Base-by-base conservation (phyloP, 140 eudicot genomes). In the Eryngium alpinum region DNA sequence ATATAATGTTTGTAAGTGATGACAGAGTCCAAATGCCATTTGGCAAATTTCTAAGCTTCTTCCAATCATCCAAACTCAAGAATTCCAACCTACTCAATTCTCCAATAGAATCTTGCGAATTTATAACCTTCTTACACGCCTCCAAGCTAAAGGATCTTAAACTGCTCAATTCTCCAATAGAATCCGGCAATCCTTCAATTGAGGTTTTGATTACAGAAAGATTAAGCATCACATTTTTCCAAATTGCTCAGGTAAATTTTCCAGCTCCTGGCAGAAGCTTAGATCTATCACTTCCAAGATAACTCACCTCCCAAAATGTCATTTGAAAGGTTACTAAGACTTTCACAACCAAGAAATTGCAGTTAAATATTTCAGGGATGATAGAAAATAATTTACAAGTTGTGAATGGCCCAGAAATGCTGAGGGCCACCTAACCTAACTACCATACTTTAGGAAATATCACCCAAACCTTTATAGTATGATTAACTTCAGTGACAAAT, bases 401-500 rank as follows among this genome's bases (percentile, higher is more conserved):
- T 83, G 65, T 86, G 86, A 94, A 89, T 85, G 92, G 90, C 80
- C 88, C 97, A 43, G 96, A 90, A 69, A 77, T 86, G 77, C 96
- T 46, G 94, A 89, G 77, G 89, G 89, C 67, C 90, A 88, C 85
- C 62, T 83, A n/a, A n/a, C n/a, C n/a, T n/a, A 77, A 79, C 86
- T 0, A 84, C 88, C 32, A 76, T 89, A 51, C 79, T 84, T 21
- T 84, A 82, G 85, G 97, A 90, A 12, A 90, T 86, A 82, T 83
- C 96, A 65, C 29, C 89, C 6, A 90, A 84, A 81, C 84, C 90
- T 49, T 82, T 84, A 65, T 85, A 83, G n/a, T 86, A 84, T 84
- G 98, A 93, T 86, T 97, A 89, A 82, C 88, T 85, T 80, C 97
- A 90, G 77, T 90, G 83, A 32, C 89, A 96, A 69, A 65, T 86